Percentiles rank a stretch among this genome's conserved stretches.
These are phyloP conservation scores for Obelidium mucronatum DNA, from an alignment of 192 early-diverging fungal species.

Conservation along the genomic window DNA sequence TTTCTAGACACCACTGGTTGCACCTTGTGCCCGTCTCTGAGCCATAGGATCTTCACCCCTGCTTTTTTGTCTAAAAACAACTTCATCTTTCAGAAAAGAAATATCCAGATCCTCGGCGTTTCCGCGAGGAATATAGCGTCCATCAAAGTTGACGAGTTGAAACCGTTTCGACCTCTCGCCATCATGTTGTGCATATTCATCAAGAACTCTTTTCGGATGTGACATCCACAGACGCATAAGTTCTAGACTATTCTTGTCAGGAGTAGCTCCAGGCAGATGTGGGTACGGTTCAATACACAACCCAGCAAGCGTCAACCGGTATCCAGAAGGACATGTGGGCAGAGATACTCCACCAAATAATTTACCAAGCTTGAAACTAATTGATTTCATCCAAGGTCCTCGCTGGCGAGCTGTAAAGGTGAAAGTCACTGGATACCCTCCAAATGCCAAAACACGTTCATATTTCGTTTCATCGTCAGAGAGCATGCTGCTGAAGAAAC, in stretches of 20 bases:
- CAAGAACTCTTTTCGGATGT: slow-evolving; percentile 58
- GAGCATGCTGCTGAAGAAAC: slow-evolving; percentile 36
- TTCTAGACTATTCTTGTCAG: slow-evolving; percentile 61
- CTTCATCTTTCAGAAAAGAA: slow-evolving; percentile 45
- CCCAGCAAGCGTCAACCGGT: slow-evolving; percentile 53
- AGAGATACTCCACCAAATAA: slow-evolving; percentile 35
- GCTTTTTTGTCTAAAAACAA: slow-evolving; percentile 48
- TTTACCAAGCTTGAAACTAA: slow-evolving; percentile 47
- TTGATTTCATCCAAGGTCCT: slow-evolving; percentile 49
- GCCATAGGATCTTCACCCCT: slow-evolving; percentile 25
- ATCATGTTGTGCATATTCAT: slow-evolving; percentile 56
- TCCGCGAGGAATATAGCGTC: slow-evolving; percentile 17
- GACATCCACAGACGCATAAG: slow-evolving; percentile 65
- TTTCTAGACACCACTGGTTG: slow-evolving; percentile 23
- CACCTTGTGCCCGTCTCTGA: slow-evolving; percentile 34
- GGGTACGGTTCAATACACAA: slow-evolving; percentile 63
- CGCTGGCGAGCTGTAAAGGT: slow-evolving; percentile 47
- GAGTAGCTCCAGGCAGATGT: slow-evolving; percentile 48
- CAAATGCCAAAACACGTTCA: slow-evolving; percentile 40
- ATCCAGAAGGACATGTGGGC: slow-evolving; percentile 43
- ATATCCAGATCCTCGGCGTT: slow-evolving; percentile 40
- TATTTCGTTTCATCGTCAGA: slow-evolving; percentile 39
- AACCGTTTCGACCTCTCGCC: slow-evolving; percentile 47
- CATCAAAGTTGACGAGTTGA: slow-evolving; percentile 33
- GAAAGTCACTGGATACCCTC: slow-evolving; percentile 54